Evolutionary conservation across 2,329 filamentous ascomycete genomes (phyloP).

Genomic region (Coniochaeta sp.): DNA sequence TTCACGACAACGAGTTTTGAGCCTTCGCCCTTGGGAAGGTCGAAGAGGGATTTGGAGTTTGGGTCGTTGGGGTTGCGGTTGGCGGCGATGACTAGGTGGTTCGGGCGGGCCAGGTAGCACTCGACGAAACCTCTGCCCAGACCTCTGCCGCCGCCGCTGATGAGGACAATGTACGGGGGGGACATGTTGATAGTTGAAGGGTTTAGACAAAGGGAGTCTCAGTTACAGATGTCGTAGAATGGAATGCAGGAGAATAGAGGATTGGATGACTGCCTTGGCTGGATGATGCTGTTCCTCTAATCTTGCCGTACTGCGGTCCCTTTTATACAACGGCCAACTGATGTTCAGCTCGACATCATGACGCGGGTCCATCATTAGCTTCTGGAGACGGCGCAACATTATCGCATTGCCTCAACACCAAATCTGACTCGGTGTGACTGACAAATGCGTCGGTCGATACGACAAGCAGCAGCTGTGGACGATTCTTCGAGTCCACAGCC

Average conservation of each 20-base stretch:
- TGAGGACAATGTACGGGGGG: constrained; percentile 15
- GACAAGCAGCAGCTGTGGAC: no score
- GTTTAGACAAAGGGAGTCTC: neutral
- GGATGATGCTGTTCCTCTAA: neutral
- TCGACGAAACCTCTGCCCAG: constrained; percentile 26
- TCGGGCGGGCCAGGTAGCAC: constrained; percentile 38
- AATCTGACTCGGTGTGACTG: no score
- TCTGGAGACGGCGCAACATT: neutral
- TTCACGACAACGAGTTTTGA: constrained; percentile 32
- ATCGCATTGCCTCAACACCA: neutral
- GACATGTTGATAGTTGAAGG: neutral
- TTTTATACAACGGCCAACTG: neutral
- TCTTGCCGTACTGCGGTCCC: neutral
- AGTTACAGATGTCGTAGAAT: neutral
- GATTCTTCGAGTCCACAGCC: no score
- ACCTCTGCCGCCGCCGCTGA: constrained; percentile 31
- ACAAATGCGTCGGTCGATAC: no score
- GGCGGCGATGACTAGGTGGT: constrained; percentile 42
- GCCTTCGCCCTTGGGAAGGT: constrained; percentile 24
- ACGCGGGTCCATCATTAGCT: neutral
- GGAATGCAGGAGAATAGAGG: neutral
- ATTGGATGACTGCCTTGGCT: neutral
- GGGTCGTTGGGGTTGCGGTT: constrained; percentile 24
- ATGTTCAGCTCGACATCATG: neutral
- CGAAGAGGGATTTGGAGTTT: constrained; percentile 19